Evolutionary conservation across 768 basidiomycete species (phyloP), one percentile per base, ranked within the genome.

Genomic region (Mycena galericulata): DNA sequence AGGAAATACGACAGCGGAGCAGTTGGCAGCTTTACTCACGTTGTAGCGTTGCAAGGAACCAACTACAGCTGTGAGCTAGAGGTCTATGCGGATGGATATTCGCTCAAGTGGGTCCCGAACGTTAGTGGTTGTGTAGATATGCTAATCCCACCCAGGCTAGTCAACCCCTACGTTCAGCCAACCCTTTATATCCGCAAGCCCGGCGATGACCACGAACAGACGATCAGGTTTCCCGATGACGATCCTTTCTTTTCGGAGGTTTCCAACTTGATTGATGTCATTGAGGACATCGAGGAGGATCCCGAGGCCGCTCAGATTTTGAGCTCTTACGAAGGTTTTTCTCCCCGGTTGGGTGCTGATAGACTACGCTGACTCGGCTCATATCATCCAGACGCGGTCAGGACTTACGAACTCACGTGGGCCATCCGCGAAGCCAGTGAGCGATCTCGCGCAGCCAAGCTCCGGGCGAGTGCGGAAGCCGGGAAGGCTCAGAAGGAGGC

Each of bases 1-100:
- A 92, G 92, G 93, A 99, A 99, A 84, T 99, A 99, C 77, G 91
- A 93, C 68, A 95, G 88, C 63, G 97, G 97, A 15, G 97, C 96
- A 38, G 93, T 98, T 34, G 97, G 98, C 26, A 92, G 89, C 65
- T 92, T 99, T 79, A 94, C 89, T 4, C 97, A 99, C 75, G 86
- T 94, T 46, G 93, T 93, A 62, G 93, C 94, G 26, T 89, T 99
- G 43, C 97, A 99, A 77, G 97, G 96, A 56, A 89, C 84, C 72
- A 89, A 96, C 77, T 99, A 98, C 81, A 94, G 94, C 75, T 98
- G 96, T 77, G 96, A 97, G 82, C 84, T 98, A 45, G 96, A 97
- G 77, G 90, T 97, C 45, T 95, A 92, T 80, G 95, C 95, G 46
- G 97, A 99, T 77, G 97, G 97, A 10, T 98, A 95, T 82, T 89